Evolutionary conservation across 352 stramenopile genomes (phyloP), one percentile per base, ranked within the genome.

Genomic region (Pythium utonaiense): DNA sequence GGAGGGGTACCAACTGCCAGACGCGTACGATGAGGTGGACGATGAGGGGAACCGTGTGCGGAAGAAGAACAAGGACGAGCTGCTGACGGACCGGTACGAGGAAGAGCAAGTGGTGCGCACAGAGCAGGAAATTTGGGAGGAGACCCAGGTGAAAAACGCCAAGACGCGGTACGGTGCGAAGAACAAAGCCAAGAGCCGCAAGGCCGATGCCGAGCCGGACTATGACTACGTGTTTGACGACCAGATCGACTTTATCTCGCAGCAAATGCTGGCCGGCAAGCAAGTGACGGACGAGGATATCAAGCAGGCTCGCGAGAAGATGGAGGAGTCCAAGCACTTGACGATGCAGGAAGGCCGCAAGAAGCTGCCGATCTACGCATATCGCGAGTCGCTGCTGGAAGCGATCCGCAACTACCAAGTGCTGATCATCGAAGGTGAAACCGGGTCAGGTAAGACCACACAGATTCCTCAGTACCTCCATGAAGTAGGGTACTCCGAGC

Each of bases 181-280:
- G 33, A 86, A 95, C 53, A 92, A 95, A 27, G 38, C 62, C 27
- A 47, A 48, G 24, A 65, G 58, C 33, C 40, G 45, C 5, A 75
- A 76, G 24, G 40, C n/a, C 13, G 66, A 70, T 13, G 55, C 80
- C 14, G 89, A 91, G 22, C 82, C 97, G 22, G 83, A 98, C 62
- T 98, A 98, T 51, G 97, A 99, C 47, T 93, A 98, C 42, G 87
- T 99, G 4, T 98, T 99, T 70, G 97, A 99, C 60, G 96, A 99
- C 73, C 83, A 98, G 67, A 99, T 99, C 67, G 97, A 99, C 67
- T 99, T 99, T 68, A 98, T 99, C 36, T 96, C 88, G 34, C 73
- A 94, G 59, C 79, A 97, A 45, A 87, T 98, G 64, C 66, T 97
- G 16, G 69, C 88, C 6, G 88, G 87, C 1, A 81, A 93, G 54